Evolutionary conservation across 331 rosid species (phyloP).

Genomic region (Malus hybrid): DNA sequence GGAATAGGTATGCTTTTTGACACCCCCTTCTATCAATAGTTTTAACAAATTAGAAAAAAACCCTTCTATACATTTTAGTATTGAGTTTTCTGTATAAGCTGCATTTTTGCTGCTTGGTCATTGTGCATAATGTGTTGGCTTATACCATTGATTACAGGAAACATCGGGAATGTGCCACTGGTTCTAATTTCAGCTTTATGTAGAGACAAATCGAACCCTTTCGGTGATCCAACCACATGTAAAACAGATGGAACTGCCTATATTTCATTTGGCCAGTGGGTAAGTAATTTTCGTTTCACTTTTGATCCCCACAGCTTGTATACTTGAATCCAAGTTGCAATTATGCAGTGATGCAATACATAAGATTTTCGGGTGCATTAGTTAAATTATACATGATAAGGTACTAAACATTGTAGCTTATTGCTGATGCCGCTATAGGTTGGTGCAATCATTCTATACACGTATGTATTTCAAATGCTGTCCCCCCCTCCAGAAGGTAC

Average conservation of each 20-base stretch:
- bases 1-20: constrained; percentile 65
- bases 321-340: constrained; percentile 7
- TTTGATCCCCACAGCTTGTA: constrained; percentile 5
- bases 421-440: constrained; percentile 37
- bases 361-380: neutral
- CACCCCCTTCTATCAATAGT: neutral
- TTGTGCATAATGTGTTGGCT: neutral
- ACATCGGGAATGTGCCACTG: constrained; percentile 97
- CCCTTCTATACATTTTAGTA: neutral
- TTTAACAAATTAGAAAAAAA: neutral
- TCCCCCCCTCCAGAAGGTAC: constrained; percentile 97
- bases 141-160: constrained; percentile 47
- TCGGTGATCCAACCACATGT: constrained; percentile 58
- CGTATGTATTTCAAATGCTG: constrained; percentile 86
- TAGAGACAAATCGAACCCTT: constrained; percentile 73
- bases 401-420: neutral
- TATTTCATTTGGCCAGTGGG: constrained; percentile 99
- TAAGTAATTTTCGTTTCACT: constrained; percentile 33
- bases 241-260: constrained; percentile 92
- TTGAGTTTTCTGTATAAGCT: neutral
- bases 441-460: constrained; percentile 91
- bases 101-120: neutral
- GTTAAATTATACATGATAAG: neutral
- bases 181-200: constrained; percentile 89
- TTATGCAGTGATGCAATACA: neutral